phyloP scores from a whole-genome alignment of 768 basidiomycete species.

The Paxillus ammoniavirescens region DNA sequence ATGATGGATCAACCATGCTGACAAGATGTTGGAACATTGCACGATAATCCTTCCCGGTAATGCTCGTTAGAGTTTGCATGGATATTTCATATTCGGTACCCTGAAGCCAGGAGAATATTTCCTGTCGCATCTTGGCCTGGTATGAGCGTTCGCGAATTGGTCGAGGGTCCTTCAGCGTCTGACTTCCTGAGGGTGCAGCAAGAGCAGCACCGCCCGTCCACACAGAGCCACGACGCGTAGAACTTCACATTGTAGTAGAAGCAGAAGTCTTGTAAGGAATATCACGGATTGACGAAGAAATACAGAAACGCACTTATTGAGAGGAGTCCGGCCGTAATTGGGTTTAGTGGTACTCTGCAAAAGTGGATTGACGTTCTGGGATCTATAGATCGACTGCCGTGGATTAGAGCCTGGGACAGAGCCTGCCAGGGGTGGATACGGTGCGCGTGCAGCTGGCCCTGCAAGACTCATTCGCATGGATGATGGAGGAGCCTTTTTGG shows the following conservation, averaged over 20 bases:
- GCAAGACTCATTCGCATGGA: conserved; percentile 68
- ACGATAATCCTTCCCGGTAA: conserved; percentile 85
- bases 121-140: conserved; percentile 72
- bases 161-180: conserved; percentile 68
- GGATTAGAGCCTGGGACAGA: conserved; percentile 48
- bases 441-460: conserved; percentile 68
- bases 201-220: conserved; percentile 55
- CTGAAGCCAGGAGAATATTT: conserved; percentile 72
- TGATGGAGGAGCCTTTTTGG: conserved; percentile 59
- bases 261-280: conserved; percentile 6
- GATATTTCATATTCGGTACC: conserved; percentile 64
- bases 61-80: conserved; percentile 66
- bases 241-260: conserved; percentile 37
- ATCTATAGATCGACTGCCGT: conserved; percentile 66
- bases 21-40: conserved; percentile 81
- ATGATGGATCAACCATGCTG: conserved; percentile 64
- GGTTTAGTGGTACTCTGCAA: conserved; percentile 68
- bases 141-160: conserved; percentile 76
- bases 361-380: conserved; percentile 67
- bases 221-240: conserved; percentile 72
- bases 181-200: conserved; percentile 49
- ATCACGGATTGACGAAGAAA: conserved; percentile 1
- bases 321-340: conserved; percentile 69
- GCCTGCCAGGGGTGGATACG: conserved; percentile 38
- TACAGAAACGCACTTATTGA: conserved; percentile 50